A percentile compares a stretch with the other conserved stretches of the same genome.
phyloP scores from a whole-genome alignment of 495 filamentous ascomycete genomes.

The Chaetomium fimeti region DNA sequence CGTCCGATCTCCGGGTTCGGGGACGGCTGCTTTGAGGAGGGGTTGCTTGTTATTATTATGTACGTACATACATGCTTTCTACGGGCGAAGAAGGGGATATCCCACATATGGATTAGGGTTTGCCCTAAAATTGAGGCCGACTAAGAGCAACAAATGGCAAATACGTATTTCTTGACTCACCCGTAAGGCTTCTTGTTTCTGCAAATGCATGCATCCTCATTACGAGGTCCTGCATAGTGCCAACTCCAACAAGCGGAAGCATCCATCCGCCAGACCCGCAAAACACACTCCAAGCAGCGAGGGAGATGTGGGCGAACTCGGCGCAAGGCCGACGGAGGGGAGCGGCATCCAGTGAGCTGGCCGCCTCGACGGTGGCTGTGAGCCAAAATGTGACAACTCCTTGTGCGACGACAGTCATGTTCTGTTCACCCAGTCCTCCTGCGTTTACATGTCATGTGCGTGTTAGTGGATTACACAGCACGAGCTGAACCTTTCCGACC shows the following conservation, averaged over 20 bases:
- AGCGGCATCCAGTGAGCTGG: not conserved
- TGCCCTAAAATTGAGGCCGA: not conserved
- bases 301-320: not conserved
- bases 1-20: conserved; percentile 3
- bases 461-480: not conserved
- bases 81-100: too few relatives aligned
- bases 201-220: not conserved
- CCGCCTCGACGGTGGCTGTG: not conserved
- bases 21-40: not conserved
- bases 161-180: not conserved
- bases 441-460: not conserved
- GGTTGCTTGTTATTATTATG: not conserved
- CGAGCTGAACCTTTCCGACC: not conserved
- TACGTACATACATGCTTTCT: not conserved
- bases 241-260: not conserved
- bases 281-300: not conserved
- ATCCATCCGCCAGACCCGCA: not conserved
- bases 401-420: not conserved
- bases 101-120: not conserved
- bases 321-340: not conserved
- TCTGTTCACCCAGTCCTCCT: not conserved
- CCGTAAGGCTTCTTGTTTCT: too few relatives aligned
- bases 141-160: not conserved
- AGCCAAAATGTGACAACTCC: too few relatives aligned
- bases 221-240: not conserved